Conservation (phyloP, 225 moss, liverwort and hornwort species). For the Straminergon stramineum region DNA sequence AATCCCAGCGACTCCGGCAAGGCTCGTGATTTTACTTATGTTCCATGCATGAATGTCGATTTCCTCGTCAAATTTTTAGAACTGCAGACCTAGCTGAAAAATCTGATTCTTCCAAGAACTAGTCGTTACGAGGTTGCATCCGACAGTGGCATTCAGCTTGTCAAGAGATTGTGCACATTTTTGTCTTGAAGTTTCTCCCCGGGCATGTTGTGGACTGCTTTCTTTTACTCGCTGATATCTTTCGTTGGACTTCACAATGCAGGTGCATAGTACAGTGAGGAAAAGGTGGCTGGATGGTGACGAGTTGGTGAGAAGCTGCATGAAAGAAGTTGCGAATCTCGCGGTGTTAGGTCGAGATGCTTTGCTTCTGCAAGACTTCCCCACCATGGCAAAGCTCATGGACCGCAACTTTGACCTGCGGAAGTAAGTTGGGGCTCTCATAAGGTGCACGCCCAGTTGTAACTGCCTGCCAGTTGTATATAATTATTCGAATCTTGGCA, state of each 20-base stretch:
- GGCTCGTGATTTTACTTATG: conserved; percentile 41
- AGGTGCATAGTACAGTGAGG: conserved; percentile 87
- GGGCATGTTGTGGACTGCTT: not conserved
- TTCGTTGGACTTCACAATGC: conserved; percentile 1
- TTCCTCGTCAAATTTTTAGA: not conserved
- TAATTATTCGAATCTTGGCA: not conserved
- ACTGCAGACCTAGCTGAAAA: not conserved
- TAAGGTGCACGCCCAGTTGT: not conserved
- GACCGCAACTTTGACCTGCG: conserved; percentile 51
- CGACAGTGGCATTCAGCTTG: not conserved
- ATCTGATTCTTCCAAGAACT: not conserved
- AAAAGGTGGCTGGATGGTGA: conserved; percentile 90
- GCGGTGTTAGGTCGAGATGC: conserved; percentile 62
- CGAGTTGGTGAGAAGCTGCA: conserved; percentile 36
- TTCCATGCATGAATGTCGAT: not conserved
- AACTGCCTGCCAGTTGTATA: not conserved
- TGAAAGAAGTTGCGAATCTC: conserved; percentile 65
- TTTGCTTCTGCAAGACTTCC: conserved; percentile 44
- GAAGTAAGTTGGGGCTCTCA: conserved; percentile 19
- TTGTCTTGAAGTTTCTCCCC: not conserved
- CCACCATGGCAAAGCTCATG: conserved; percentile 68
- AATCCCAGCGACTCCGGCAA: conserved; percentile 99
- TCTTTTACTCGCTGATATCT: not conserved
- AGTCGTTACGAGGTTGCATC: not conserved
- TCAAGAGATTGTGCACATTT: not conserved